phyloP scores from a whole-genome alignment of 1,139 yeast species.

The Suhomyces maxii region DNA sequence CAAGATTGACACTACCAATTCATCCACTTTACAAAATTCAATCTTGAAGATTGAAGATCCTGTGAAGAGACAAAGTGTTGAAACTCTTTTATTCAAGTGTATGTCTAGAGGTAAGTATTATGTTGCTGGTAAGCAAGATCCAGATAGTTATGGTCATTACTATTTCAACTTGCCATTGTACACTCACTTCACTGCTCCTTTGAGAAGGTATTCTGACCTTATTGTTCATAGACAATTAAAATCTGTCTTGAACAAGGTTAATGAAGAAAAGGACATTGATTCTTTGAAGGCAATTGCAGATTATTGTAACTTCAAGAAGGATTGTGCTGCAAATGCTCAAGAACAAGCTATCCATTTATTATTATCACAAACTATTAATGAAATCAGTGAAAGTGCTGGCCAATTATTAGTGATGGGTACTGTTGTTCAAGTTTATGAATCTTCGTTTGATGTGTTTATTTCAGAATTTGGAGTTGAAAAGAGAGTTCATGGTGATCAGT shows the following conservation, averaged over 20 bases:
- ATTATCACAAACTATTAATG: constrained; percentile 81
- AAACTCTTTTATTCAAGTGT: constrained; percentile 76
- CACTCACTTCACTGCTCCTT: constrained; percentile 92
- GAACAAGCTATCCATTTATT: constrained; percentile 90
- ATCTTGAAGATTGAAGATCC: constrained; percentile 65
- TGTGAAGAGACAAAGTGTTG: constrained; percentile 70
- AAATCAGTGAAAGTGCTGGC: constrained; percentile 72
- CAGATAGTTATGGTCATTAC: constrained; percentile 77
- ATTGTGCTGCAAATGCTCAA: constrained; percentile 90
- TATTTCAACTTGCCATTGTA: constrained; percentile 80
- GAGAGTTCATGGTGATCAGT: constrained; percentile 96
- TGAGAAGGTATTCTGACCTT: constrained; percentile 88
- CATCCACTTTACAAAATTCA: constrained; percentile 73
- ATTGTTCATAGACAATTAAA: constrained; percentile 92
- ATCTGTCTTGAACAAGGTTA: constrained; percentile 47
- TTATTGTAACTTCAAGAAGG: constrained; percentile 92
- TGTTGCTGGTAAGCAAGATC: constrained; percentile 84
- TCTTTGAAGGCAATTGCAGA: constrained; percentile 80
- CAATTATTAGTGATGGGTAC: constrained; percentile 84
- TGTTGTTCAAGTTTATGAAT: constrained; percentile 90
- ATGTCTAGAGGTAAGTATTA: constrained; percentile 84
- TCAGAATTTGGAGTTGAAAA: constrained; percentile 97
- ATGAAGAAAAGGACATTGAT: constrained; percentile 57
- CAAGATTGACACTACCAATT: constrained; percentile 69
- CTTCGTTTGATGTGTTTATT: constrained; percentile 89